Percentiles rank a stretch among this genome's conserved stretches.
Conservation (phyloP, 2,329 filamentous ascomycete species). For the Grosmannia huntii region DNA sequence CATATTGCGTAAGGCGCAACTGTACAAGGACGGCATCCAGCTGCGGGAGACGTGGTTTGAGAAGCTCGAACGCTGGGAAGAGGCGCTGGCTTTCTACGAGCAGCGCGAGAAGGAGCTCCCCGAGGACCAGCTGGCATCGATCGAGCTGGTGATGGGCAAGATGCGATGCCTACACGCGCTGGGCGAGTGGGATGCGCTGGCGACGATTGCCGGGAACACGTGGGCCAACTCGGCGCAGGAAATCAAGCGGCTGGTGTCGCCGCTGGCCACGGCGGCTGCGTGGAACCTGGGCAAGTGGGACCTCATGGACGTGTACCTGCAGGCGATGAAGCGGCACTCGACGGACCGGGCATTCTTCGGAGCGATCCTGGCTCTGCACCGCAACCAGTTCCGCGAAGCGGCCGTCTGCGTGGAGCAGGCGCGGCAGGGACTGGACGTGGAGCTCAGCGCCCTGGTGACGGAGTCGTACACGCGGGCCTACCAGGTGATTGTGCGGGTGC, state of each 20-base stretch:
- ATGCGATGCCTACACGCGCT: conserved; percentile 97
- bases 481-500: conserved; percentile 91
- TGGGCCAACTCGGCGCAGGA: conserved; percentile 86
- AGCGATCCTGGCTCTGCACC: conserved; percentile 85
- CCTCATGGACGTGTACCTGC: conserved; percentile 92
- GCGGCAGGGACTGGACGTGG: conserved; percentile 85
- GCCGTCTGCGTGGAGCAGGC: conserved; percentile 82
- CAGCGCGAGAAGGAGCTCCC: conserved; percentile 64
- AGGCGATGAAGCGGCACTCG: conserved; percentile 85
- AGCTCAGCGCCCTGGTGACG: conserved; percentile 89
- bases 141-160: conserved; percentile 98
- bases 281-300: conserved; percentile 98
- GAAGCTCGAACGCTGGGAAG: conserved; percentile 95
- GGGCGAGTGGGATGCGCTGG: conserved; percentile 92
- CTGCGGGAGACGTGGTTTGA: conserved; percentile 98
- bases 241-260: conserved; percentile 80
- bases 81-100: conserved; percentile 84
- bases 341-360: conserved; percentile 97
- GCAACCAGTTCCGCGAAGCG: conserved; percentile 90
- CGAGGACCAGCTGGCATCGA: conserved; percentile 45
- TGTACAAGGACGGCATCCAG: conserved; percentile 85
- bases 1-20: conserved; percentile 89
- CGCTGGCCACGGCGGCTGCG: conserved; percentile 84
- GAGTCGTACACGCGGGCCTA: conserved; percentile 98
- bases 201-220: conserved; percentile 76